Percentiles rank a stretch among this genome's conserved stretches.
Evolutionary conservation across 1,284 basidiomycete species (phyloP).

Genomic region (Boletus semigastroideus): DNA sequence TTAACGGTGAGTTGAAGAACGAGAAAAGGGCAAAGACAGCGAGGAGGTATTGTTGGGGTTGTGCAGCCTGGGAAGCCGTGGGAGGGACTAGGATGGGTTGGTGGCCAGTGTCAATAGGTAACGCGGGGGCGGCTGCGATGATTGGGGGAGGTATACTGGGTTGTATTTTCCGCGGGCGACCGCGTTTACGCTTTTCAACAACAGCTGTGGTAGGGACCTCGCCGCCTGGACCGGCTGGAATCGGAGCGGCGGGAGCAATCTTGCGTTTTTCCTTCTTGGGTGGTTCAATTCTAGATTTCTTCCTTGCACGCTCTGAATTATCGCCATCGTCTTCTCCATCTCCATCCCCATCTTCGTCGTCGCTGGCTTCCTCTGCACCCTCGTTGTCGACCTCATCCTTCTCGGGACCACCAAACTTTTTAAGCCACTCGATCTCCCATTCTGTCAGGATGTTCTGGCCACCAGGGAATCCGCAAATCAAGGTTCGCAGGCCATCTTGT

Average conservation of each 20-base stretch:
- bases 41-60: slow-evolving; percentile 63
- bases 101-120: slow-evolving; percentile 15
- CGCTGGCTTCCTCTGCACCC: slow-evolving; percentile 45
- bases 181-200: slow-evolving; percentile 79
- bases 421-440: slow-evolving; percentile 74
- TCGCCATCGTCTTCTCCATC: slow-evolving; percentile 56
- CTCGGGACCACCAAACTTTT: slow-evolving; percentile 71
- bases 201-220: slow-evolving; percentile 27
- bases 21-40: slow-evolving; percentile 77
- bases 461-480: slow-evolving; percentile 67
- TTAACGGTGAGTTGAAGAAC: slow-evolving; percentile 70
- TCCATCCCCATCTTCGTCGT: slow-evolving; percentile 55
- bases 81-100: slow-evolving; percentile 13
- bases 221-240: slow-evolving; percentile 22
- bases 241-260: slow-evolving; percentile 37
- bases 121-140: slow-evolving; percentile 12
- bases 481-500: slow-evolving; percentile 65
- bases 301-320: slow-evolving; percentile 52
- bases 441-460: slow-evolving; percentile 65
- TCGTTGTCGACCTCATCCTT: slow-evolving; percentile 60
- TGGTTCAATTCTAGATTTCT: slow-evolving; percentile 49
- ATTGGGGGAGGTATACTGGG: slow-evolving; percentile 30
- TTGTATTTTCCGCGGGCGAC: slow-evolving; percentile 62
- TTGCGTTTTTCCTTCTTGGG: slow-evolving; percentile 52
- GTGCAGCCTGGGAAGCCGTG: slow-evolving; percentile 16